Evolutionary conservation across 805 yeast species (phyloP).

Genomic region (Metschnikowia aberdeeniae): DNA sequence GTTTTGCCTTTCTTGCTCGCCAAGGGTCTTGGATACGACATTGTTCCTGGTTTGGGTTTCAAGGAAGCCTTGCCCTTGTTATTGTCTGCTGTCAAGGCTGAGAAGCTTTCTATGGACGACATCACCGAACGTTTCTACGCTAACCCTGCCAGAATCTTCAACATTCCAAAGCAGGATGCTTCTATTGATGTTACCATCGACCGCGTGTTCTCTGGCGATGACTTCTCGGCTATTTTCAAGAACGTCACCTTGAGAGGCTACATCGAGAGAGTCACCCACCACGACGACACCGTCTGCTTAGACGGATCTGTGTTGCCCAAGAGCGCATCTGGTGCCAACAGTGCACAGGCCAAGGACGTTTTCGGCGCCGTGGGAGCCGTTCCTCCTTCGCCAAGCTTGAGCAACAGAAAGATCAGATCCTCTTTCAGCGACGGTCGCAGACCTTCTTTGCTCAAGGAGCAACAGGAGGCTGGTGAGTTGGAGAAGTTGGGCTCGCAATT

Average conservation of each 20-base stretch:
- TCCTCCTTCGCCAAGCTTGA: conserved; percentile 41
- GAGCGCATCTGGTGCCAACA: conserved; percentile 55
- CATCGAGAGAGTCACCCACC: conserved; percentile 81
- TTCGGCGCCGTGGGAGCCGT: conserved; percentile 37
- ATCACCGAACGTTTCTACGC: conserved; percentile 70
- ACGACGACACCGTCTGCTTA: conserved; percentile 74
- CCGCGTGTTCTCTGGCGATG: conserved; percentile 39
- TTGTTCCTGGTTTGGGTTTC: conserved; percentile 71
- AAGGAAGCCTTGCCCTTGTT: conserved; percentile 79
- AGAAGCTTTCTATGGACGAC: conserved; percentile 67
- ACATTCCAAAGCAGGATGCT: conserved; percentile 76
- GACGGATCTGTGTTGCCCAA: conserved; percentile 69
- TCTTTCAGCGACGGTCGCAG: conserved; percentile 34
- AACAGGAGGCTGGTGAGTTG: conserved; percentile 42
- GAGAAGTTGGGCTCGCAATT: conserved; percentile 57
- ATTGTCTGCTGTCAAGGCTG: conserved; percentile 72
- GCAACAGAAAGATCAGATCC: conserved; percentile 29
- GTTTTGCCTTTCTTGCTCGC: conserved; percentile 71
- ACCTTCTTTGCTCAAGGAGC: conserved; percentile 30
- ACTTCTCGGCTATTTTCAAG: conserved; percentile 40
- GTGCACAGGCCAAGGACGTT: conserved; percentile 43
- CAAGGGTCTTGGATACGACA: conserved; percentile 54
- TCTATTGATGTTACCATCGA: conserved; percentile 80
- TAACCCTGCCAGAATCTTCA: conserved; percentile 79
- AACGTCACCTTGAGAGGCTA: conserved; percentile 63